Conservation (phyloP, 306 rosid species). For the Medicago ruthenica region DNA sequence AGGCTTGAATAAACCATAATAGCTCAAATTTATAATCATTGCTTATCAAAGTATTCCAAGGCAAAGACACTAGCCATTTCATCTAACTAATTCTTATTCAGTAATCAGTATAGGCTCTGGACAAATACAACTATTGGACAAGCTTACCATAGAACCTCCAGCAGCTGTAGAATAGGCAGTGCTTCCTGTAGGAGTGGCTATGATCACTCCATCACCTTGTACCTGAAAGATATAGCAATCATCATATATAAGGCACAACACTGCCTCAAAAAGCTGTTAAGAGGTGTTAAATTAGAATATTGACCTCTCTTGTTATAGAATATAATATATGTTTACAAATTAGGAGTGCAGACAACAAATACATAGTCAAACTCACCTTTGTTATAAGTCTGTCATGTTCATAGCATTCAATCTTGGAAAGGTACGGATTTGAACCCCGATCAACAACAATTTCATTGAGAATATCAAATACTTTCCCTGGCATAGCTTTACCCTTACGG, state of each 20-base stretch:
- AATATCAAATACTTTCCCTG: conserved; percentile 92
- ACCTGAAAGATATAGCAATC: conserved; percentile 60
- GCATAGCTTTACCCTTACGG: conserved; percentile 86
- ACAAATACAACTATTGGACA: conserved; percentile 17
- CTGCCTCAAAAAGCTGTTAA: conserved; percentile 39
- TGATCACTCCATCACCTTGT: conserved; percentile 98
- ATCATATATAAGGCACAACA: conserved; percentile 33
- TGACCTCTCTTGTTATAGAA: conserved; percentile 21
- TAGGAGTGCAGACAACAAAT: conserved; percentile 29
- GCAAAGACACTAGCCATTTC: conserved; percentile 1
- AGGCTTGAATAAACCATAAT: conserved; percentile 25
- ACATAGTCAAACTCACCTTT: conserved; percentile 64
- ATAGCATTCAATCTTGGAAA: conserved; percentile 93
- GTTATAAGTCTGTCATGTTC: conserved; percentile 95
- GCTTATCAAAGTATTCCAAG: conserved; percentile 24
- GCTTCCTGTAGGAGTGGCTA: conserved; percentile 99
- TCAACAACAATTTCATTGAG: conserved; percentile 91
- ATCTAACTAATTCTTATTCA: conserved; percentile 30
- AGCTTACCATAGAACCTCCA: conserved; percentile 96
- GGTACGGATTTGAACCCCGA: conserved; percentile 99
- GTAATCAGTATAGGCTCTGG: conserved; percentile 5
- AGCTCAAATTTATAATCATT: not conserved
- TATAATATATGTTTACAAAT: conserved; percentile 14
- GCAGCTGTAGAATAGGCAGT: conserved; percentile 99
- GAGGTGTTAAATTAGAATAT: conserved; percentile 21